phyloP scores from a whole-genome alignment of 139 green algal genomes.

The Nannochloris sp. region DNA sequence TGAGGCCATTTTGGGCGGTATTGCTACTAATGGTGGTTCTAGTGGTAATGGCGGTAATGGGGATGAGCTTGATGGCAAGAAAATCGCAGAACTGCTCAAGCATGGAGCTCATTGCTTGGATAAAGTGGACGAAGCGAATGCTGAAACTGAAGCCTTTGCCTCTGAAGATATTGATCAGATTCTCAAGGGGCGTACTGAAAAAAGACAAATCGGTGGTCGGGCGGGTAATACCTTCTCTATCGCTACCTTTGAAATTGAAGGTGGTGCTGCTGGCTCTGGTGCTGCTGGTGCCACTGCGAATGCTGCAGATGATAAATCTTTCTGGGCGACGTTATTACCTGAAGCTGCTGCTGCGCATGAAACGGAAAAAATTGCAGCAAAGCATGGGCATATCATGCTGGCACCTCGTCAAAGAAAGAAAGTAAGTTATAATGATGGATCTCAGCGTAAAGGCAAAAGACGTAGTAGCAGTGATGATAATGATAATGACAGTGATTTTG shows the following conservation, averaged over 20 bases:
- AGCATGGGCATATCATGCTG: constrained; percentile 11
- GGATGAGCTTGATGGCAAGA: constrained; percentile 51
- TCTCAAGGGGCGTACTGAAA: constrained; percentile 72
- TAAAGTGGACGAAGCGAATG: constrained; percentile 16
- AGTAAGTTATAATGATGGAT: constrained; percentile 47
- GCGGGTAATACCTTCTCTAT: constrained; percentile 76
- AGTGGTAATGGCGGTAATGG: background rate
- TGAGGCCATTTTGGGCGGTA: constrained; percentile 80
- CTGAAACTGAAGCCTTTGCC: constrained; percentile 45
- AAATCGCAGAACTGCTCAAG: constrained; percentile 73
- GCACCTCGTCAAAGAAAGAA: constrained; percentile 33
- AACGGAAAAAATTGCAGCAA: background rate
- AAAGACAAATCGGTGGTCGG: constrained; percentile 69
- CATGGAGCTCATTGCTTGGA: constrained; percentile 73
- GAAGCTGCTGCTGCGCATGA: constrained; percentile 38
- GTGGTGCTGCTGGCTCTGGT: background rate
- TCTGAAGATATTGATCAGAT: constrained; percentile 84
- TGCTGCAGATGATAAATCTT: constrained; percentile 26
- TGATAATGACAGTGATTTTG: too few species aligned
- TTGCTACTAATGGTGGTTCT: constrained; percentile 6
- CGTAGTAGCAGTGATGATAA: too few species aligned
- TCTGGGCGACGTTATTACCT: constrained; percentile 60
- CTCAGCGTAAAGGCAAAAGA: background rate
- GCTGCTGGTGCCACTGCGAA: background rate
- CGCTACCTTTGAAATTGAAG: constrained; percentile 54